A percentile compares a stretch with the other conserved stretches of the same genome.
These are phyloP conservation scores for Fusarium pseudonygamai DNA, from an alignment of 2,329 filamentous ascomycete genomes.

Conservation along the genomic window DNA sequence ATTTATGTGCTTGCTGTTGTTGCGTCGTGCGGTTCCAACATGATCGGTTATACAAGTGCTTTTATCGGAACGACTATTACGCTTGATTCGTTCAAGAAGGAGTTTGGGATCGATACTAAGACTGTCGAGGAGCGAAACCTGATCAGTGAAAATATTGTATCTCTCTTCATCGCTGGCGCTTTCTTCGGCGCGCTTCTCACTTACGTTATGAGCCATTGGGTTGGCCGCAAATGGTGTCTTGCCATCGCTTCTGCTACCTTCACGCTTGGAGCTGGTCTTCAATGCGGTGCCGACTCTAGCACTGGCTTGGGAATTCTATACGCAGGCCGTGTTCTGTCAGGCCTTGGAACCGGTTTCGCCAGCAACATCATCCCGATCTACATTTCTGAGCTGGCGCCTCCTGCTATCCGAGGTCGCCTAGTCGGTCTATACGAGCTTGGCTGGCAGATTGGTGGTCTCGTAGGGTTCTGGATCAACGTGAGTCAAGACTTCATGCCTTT, in stretches of 20 bases:
- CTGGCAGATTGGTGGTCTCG: constrained; percentile 15
- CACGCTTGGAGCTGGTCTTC: constrained; percentile 61
- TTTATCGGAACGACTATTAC: constrained; percentile 75
- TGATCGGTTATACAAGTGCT: constrained; percentile 59
- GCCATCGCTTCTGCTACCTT: constrained; percentile 45
- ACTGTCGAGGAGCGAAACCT: constrained; percentile 52
- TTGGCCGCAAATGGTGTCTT: constrained; percentile 48
- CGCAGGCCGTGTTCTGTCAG: constrained; percentile 3
- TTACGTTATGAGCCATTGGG: constrained; percentile 51
- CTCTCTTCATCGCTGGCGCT: constrained; percentile 73
- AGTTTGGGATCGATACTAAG: constrained; percentile 65
- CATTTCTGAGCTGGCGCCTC: constrained; percentile 57
- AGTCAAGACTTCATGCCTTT: not conserved
- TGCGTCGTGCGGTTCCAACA: constrained; percentile 52
- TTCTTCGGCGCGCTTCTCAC: constrained; percentile 73
- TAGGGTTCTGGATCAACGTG: constrained; percentile 21
- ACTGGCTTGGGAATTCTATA: constrained; percentile 11
- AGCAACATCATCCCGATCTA: constrained; percentile 55
- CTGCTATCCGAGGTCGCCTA: constrained; percentile 63
- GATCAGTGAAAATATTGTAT: constrained; percentile 53
- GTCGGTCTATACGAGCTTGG: constrained; percentile 19
- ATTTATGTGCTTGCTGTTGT: constrained; percentile 48
- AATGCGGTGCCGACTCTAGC: constrained; percentile 62
- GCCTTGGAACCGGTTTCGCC: constrained; percentile 3
- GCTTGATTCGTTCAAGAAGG: constrained; percentile 67